Evolutionary conservation across 2,329 filamentous ascomycete genomes (phyloP), one percentile per base, ranked within the genome.

Genomic region (Fusarium camptoceras): DNA sequence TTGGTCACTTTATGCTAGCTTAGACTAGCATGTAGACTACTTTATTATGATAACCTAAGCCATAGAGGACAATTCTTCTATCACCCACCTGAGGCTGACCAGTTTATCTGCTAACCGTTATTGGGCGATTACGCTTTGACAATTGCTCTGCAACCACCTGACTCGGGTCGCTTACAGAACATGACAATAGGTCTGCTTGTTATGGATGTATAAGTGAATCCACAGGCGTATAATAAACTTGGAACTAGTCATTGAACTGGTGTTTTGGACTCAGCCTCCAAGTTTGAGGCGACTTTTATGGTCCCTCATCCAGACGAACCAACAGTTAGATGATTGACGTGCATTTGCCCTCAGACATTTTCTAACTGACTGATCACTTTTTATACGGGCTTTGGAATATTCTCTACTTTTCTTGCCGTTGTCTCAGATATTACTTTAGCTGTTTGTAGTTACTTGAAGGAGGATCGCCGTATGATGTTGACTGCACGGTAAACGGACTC

Each of bases 31-130:
- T n/a, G n/a, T n/a, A n/a, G n/a, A n/a, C n/a, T n/a, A n/a, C n/a
- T n/a, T n/a, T n/a, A n/a, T n/a, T n/a, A n/a, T n/a, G n/a, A n/a
- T n/a, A n/a, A n/a, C n/a, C n/a, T n/a, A n/a, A n/a, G n/a, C n/a
- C n/a, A n/a, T n/a, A n/a, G n/a, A n/a, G n/a, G n/a, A n/a, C n/a
- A n/a, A n/a, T n/a, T n/a, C n/a, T n/a, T n/a, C n/a, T n/a, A n/a
- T n/a, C n/a, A n/a, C n/a, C n/a, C n/a, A n/a, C n/a, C n/a, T 63
- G 58, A 64, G 48, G 58, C 28, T 64, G 9, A 18, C 42, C 25
- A 42, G 31, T 24, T 20, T 63, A 48, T 44, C 28, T 41, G 27
- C 50, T 49, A 44, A 16, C 14, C 10, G 24, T 41, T 28, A 22
- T 25, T 6, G 8, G 24, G 34, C 24, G 43, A 50, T 12, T 16